Percentiles rank a stretch among this genome's conserved stretches.
These are phyloP conservation scores for Trichocomaceae sp. DNA, from an alignment of 2,329 filamentous ascomycete species.

Conservation along the genomic window DNA sequence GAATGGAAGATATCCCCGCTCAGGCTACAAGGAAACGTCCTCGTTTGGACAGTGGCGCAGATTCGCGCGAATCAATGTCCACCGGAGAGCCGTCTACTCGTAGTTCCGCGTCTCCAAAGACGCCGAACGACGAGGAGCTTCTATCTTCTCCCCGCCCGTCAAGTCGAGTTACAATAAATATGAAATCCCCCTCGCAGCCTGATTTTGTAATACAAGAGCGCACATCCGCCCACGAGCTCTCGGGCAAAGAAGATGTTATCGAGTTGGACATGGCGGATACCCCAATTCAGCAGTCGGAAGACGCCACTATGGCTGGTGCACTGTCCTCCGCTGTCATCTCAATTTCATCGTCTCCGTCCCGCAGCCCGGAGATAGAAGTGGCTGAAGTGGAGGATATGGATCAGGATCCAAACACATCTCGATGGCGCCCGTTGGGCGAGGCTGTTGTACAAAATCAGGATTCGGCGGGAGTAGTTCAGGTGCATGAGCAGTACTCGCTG, in stretches of 20 bases:
- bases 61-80: conserved; percentile 29
- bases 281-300: conserved; percentile 7
- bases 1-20: conserved; percentile 36
- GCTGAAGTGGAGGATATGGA: conserved; percentile 45
- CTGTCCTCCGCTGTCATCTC: conserved; percentile 30
- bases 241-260: conserved; percentile 9
- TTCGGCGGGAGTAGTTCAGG: conserved; percentile 29
- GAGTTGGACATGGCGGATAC: conserved; percentile 15
- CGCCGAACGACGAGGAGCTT: conserved; percentile 20
- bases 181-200: conserved; percentile 30
- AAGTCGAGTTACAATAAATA: conserved; percentile 45
- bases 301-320: conserved; percentile 16
- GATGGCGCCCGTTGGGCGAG: conserved; percentile 36
- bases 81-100: conserved; percentile 19
- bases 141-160: conserved; percentile 30
- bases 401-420: conserved; percentile 40
- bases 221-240: conserved; percentile 9
- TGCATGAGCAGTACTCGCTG: conserved; percentile 27
- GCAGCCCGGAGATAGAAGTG: conserved; percentile 45
- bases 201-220: not conserved
- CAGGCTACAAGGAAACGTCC: conserved; percentile 41
- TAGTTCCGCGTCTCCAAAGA: conserved; percentile 22
- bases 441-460: conserved; percentile 25
- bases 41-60: conserved; percentile 41
- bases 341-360: conserved; percentile 38